Percentiles rank a stretch among this genome's conserved stretches.
Conservation (phyloP, 2,329 filamentous ascomycete species). For the Cadophora sp. region DNA sequence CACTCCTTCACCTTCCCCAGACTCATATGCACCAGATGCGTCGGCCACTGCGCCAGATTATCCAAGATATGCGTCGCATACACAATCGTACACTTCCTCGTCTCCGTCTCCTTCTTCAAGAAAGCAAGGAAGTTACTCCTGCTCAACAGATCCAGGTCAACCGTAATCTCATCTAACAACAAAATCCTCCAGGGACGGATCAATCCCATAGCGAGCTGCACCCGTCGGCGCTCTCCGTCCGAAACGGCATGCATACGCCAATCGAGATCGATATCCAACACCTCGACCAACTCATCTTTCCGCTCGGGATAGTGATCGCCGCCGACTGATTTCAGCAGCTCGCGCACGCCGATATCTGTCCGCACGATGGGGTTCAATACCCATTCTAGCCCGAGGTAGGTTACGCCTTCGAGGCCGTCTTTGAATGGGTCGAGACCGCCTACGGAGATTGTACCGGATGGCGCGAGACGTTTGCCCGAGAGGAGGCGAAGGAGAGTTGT, state of each 20-base stretch:
- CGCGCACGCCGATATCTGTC: conserved; percentile 89
- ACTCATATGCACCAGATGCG: conserved; percentile 95
- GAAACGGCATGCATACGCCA: conserved; percentile 98
- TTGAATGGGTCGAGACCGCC: conserved; percentile 91
- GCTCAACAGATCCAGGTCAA: conserved; percentile 89
- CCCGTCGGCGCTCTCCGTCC: conserved; percentile 88
- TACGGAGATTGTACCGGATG: conserved; percentile 75
- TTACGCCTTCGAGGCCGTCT: conserved; percentile 88
- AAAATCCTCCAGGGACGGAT: conserved; percentile 90
- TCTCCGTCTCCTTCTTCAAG: conserved; percentile 85
- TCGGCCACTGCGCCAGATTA: conserved; percentile 93
- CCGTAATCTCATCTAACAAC: conserved; percentile 94
- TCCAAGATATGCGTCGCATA: conserved; percentile 98
- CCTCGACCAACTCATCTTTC: conserved; percentile 83
- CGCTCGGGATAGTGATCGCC: conserved; percentile 83
- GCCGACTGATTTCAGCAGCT: conserved; percentile 84
- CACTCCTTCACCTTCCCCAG: conserved; percentile 87
- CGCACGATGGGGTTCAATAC: conserved; percentile 96
- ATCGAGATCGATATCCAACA: conserved; percentile 87
- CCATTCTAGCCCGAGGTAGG: conserved; percentile 97
- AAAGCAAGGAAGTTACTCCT: conserved; percentile 86
- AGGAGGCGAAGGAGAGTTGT: conserved; percentile 92
- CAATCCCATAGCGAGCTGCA: conserved; percentile 96
- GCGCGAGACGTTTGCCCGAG: conserved; percentile 92
- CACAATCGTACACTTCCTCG: conserved; percentile 84